Evolutionary conservation across 371 early-diverging fungal species (phyloP), one percentile per base, ranked within the genome.

Genomic region (Amoeboaphelidium protococcarum): DNA sequence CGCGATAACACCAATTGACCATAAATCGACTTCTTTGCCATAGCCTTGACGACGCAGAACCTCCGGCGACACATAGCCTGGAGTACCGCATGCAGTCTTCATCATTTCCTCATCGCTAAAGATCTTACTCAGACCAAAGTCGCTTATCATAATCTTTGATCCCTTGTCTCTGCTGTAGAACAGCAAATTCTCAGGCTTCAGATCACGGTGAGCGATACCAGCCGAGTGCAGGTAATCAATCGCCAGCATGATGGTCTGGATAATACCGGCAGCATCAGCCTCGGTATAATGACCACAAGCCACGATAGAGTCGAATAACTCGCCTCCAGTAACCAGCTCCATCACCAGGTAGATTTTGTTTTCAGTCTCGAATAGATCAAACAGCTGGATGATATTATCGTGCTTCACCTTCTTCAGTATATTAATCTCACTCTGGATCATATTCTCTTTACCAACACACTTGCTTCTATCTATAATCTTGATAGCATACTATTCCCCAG

Each of bases 1-100:
- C 21, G 97, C 70, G 50, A 97, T 91, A 0, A 97, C 97, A 13
- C 99, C 99, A 16, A 95, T 62, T 43, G 92, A 86, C 99, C 99
- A 98, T 60, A 94, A 66, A 54, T 98, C 99, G 20, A 95, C 86
- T 49, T 76, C 73, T 25, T 73, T 72, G 26, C 76, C 77, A 58
- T 92, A 89, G 1, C 76, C 68, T 27, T 76, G 64, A 12, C 66
- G 53, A 31, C 60, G 55, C 49, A 98, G 59, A 1, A 97, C 76
- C 58, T 99, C 99, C 1, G 97, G 97, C 0, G 98, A 81, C 57
- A 67, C 53, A 66, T 99, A 99, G 49, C 85, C 91, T 0, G 96
- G 95, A 0, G 99, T 97, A 19, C 98, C 88, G 60, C 92, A 85
- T 52, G 82, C 74, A 6, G 86, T 86, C 51, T 59, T 58, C 64